Conservation (phyloP, 1,284 basidiomycete species). For the Lentinula novae-zelandiae region DNA sequence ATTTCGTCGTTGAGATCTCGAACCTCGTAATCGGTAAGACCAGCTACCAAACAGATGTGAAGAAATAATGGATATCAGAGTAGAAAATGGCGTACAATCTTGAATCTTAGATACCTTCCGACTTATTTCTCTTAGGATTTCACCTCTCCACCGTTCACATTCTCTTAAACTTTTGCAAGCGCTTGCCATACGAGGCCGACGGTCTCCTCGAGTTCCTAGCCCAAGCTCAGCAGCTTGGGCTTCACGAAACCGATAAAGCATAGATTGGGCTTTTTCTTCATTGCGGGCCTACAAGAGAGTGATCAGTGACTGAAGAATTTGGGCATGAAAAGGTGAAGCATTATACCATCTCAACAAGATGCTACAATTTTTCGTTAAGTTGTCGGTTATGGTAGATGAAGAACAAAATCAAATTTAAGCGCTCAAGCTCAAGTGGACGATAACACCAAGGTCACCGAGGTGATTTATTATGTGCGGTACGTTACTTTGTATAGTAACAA, state of each 20-base stretch:
- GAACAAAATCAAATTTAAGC: too few relatives aligned
- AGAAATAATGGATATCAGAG: neutral
- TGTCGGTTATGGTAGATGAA: neutral
- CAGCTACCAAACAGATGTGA: constrained; percentile 47
- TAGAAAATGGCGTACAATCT: constrained; percentile 62
- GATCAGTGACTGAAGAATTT: neutral
- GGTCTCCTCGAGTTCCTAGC: constrained; percentile 75
- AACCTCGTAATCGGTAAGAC: constrained; percentile 93
- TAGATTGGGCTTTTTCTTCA: constrained; percentile 97
- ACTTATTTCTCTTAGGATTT: constrained; percentile 92
- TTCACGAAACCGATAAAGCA: constrained; percentile 98
- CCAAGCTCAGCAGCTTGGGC: constrained; percentile 95
- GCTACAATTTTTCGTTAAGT: neutral
- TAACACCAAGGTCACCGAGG: too few relatives aligned
- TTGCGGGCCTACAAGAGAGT: constrained; percentile 77
- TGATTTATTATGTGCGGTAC: too few relatives aligned
- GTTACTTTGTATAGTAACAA: neutral
- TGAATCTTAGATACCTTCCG: constrained; percentile 98
- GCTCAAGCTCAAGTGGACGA: too few relatives aligned
- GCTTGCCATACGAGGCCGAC: constrained; percentile 87
- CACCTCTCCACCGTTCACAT: constrained; percentile 94
- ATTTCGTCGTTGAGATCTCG: constrained; percentile 98
- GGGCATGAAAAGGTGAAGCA: neutral
- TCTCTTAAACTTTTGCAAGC: constrained; percentile 89
- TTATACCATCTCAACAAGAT: neutral